Evolutionary conservation across 352 stramenopile species (phyloP), one percentile per base, ranked within the genome.

Genomic region (Phytophthora parvispora): DNA sequence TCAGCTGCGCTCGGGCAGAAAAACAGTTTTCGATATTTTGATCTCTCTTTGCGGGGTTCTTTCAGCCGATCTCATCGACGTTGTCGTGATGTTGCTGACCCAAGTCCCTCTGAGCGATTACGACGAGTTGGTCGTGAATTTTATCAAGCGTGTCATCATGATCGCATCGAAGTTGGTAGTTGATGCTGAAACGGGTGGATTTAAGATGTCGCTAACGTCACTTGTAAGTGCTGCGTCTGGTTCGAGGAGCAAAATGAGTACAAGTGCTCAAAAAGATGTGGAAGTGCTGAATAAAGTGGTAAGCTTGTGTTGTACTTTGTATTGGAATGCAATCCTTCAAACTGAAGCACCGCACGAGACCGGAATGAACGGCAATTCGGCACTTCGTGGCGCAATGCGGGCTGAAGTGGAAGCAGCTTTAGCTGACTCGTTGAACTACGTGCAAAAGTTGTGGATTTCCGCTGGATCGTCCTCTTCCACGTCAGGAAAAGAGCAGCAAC

Each of bases 231-330:
- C 81, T 47, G 73, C 76, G n/a, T 80, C 70, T 53, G 77, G 86
- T 4, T 83, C 77, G 15, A 90, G 81, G 49, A 78, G 64, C 36
- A 83, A 81, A 51, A 66, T 83, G 16, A 86, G 67, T 22, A 38
- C 55, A 29, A 83, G 54, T 45, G 78, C 81, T n/a, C 75, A 90
- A 58, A 92, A 91, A 66, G 86, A 94, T 50, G 64, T 85, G 2
- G 86, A 96, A 27, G 69, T 92, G 3, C 77, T 90, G 15, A 90
- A 80, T 59, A 96, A 96, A 53, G 74, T 96, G 24, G 83, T 93
- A 28, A 81, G 55, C 10, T 60, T 96, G 40, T 88, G 86, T 22
- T 87, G 89, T 16, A 94, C 81, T n/a, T 58, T 96, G 18, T 82
- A 94, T 49, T 95, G 88, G 88, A 94, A 91, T 71, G 85, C 75